A percentile compares a stretch with the other conserved stretches of the same genome.
These are phyloP conservation scores for Corynespora cassiicola DNA, from an alignment of 2,329 filamentous ascomycete species.

Conservation along the genomic window DNA sequence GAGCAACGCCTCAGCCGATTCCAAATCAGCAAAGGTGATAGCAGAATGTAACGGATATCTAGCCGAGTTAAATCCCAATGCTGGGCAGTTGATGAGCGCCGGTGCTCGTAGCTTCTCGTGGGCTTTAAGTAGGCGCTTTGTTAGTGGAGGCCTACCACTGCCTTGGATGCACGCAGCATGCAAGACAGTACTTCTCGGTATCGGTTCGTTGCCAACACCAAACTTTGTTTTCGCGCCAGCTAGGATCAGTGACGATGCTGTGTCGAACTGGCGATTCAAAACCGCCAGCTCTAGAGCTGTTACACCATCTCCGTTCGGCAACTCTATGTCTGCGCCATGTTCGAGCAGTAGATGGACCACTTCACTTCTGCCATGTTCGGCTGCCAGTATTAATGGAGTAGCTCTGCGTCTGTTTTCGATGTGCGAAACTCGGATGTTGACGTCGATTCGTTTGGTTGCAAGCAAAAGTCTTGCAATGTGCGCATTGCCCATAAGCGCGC, in stretches of 20 bases:
- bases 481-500: neutral
- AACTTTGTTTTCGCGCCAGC: neutral
- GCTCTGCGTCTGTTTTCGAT: neutral
- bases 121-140: neutral
- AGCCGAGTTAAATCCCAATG: neutral
- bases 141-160: neutral
- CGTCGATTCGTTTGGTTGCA: neutral
- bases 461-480: neutral
- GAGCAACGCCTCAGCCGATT: neutral
- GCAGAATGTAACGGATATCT: neutral
- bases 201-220: neutral
- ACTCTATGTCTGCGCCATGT: neutral
- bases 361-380: neutral
- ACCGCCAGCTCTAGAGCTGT: neutral
- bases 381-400: neutral
- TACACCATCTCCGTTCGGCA: neutral
- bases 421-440: neutral
- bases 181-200: neutral
- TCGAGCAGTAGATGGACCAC: slow-evolving; percentile 1
- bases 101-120: neutral
- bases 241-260: neutral
- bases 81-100: neutral
- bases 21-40: neutral
- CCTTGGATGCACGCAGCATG: neutral
- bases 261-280: neutral